Evolutionary conservation across 2,329 filamentous ascomycete species (phyloP).

Genomic region (Pseudogymnoascus verrucosus): DNA sequence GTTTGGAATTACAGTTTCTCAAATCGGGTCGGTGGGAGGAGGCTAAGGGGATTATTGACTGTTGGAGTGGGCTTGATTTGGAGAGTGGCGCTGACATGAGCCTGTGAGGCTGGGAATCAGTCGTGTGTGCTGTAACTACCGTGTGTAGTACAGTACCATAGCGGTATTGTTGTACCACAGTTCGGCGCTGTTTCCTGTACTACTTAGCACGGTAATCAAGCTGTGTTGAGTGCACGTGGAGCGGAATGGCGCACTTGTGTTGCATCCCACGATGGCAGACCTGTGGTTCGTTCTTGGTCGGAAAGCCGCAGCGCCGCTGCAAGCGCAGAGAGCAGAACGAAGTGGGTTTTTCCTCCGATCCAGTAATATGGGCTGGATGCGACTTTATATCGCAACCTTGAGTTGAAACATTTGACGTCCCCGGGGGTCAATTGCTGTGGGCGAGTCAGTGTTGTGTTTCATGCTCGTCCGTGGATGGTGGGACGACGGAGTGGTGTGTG

Average conservation of each 20-base stretch:
- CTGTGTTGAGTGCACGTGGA: neutral
- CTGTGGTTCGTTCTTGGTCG: neutral
- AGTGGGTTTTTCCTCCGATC: neutral
- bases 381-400: neutral
- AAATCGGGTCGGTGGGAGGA: neutral
- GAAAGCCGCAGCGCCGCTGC: neutral
- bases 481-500: neutral
- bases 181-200: neutral
- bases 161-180: neutral
- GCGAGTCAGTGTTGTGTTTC: constrained; percentile 3
- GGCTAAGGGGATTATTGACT: neutral
- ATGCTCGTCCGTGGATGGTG: neutral
- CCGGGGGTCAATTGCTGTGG: neutral
- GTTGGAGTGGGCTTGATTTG: constrained; percentile 3
- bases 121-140: neutral
- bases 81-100: neutral
- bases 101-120: neutral
- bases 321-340: neutral
- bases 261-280: neutral
- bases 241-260: neutral
- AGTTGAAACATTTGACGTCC: neutral
- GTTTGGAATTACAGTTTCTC: constrained; percentile 3
- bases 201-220: neutral
- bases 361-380: constrained; percentile 3
- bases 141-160: neutral